phyloP scores from a whole-genome alignment of 805 yeast species.

The Pichia paraexigua region DNA sequence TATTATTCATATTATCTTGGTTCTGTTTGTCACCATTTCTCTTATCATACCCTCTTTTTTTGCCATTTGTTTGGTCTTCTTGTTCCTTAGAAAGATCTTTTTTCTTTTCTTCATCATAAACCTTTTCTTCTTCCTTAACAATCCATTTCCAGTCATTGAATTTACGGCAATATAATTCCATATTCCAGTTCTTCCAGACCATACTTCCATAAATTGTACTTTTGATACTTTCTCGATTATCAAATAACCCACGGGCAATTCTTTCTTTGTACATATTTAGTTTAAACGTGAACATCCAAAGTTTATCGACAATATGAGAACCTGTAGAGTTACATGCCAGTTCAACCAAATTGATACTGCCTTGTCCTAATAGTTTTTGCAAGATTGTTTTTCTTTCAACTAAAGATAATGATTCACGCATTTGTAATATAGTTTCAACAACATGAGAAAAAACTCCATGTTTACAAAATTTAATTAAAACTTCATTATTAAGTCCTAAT shows the following conservation, averaged over 20 bases:
- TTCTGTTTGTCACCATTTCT: not conserved
- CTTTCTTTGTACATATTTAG: constrained; percentile 82
- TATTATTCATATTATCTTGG: not conserved
- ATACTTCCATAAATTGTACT: constrained; percentile 79
- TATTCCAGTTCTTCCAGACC: constrained; percentile 93
- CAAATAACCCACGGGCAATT: constrained; percentile 59
- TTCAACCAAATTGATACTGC: constrained; percentile 55
- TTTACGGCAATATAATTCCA: constrained; percentile 71
- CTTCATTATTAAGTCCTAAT: constrained; percentile 50
- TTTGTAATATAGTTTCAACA: constrained; percentile 54
- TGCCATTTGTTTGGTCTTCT: not conserved
- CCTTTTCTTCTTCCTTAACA: constrained; percentile 46
- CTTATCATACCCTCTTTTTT: not conserved
- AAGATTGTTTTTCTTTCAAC: constrained; percentile 57
- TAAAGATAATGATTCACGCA: constrained; percentile 37
- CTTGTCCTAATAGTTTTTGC: constrained; percentile 47
- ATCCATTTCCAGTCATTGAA: constrained; percentile 75
- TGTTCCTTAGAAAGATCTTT: not conserved
- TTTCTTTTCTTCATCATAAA: constrained; percentile 15
- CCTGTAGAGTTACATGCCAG: constrained; percentile 83
- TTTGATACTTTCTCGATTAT: constrained; percentile 60
- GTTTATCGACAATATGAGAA: constrained; percentile 79
- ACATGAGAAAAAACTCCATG: constrained; percentile 92
- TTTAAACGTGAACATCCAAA: constrained; percentile 72
- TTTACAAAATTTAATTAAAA: constrained; percentile 63